Conservation (phyloP, 768 basidiomycete genomes). For the Rhizopogon roseolus region DNA sequence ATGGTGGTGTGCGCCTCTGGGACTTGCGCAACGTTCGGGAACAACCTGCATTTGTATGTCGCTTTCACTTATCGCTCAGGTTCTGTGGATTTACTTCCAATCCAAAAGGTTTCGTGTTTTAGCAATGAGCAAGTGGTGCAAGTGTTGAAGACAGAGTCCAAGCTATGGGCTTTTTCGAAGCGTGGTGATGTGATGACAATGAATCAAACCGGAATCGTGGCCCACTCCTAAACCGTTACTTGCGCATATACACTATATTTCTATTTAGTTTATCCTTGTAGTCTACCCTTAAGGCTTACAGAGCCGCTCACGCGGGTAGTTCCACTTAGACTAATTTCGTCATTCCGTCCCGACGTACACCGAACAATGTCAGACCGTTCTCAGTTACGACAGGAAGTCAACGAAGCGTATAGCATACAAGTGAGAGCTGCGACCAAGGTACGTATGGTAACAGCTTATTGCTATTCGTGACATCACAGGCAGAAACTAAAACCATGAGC, state of each 20-base stretch:
- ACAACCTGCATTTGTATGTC: constrained; percentile 19
- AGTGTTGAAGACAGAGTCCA: constrained; percentile 28
- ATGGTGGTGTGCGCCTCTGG: constrained; percentile 42
- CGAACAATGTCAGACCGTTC: constrained; percentile 27
- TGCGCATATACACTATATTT: not conserved
- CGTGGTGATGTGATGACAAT: constrained; percentile 14
- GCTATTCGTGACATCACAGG: not conserved
- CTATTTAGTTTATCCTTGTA: not conserved
- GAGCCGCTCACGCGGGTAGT: not conserved
- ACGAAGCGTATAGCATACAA: constrained; percentile 56
- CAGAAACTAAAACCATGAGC: constrained; percentile 12
- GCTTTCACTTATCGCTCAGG: not conserved
- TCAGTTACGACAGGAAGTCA: constrained; percentile 48
- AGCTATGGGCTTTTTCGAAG: constrained; percentile 35
- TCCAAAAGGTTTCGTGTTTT: constrained; percentile 29
- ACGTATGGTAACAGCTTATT: constrained; percentile 15
- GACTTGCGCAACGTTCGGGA: constrained; percentile 37
- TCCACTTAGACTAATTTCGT: not conserved
- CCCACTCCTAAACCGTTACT: no score
- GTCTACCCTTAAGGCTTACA: not conserved
- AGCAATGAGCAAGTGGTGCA: constrained; percentile 32
- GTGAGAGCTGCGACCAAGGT: constrained; percentile 55
- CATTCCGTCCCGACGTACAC: not conserved
- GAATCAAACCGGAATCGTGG: not conserved
- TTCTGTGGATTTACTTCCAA: not conserved